phyloP scores from a whole-genome alignment of 2,329 filamentous ascomycete species.

The Clonostachys sp. region DNA sequence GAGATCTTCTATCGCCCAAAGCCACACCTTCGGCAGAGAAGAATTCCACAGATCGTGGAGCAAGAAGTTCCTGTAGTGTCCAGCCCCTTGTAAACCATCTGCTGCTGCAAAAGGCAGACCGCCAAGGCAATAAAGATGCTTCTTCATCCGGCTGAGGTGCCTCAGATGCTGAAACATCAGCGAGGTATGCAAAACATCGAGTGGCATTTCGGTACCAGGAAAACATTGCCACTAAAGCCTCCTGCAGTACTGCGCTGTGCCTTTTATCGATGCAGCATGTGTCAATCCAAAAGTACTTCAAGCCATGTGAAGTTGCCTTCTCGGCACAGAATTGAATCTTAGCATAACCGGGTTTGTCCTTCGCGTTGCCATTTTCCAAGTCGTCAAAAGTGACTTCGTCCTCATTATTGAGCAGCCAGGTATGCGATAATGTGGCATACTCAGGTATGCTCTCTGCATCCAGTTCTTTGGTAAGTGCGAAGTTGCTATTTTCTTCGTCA shows the following conservation, averaged over 20 bases:
- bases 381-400: not conserved
- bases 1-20: not conserved
- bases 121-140: not conserved
- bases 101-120: not conserved
- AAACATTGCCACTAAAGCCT: slow-evolving; percentile 14
- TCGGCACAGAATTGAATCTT: slow-evolving; percentile 7
- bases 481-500: not conserved
- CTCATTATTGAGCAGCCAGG: not conserved
- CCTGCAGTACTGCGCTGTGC: slow-evolving; percentile 7
- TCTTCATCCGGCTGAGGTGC: not conserved
- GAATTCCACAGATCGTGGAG: not conserved
- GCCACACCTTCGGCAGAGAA: not conserved
- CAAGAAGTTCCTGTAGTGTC: slow-evolving; percentile 3
- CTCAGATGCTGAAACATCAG: slow-evolving; percentile 5
- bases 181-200: slow-evolving; percentile 6
- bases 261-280: slow-evolving; percentile 14
- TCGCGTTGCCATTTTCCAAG: not conserved
- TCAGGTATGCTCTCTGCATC: not conserved
- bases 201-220: slow-evolving; percentile 7
- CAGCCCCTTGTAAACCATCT: not conserved
- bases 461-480: not conserved
- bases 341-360: not conserved
- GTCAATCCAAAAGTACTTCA: slow-evolving; percentile 8
- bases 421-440: not conserved
- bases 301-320: not conserved